These are phyloP conservation scores for Pseudogymnoascus sp. DNA, from an alignment of 2,329 filamentous ascomycete genomes.

Conservation along the genomic window DNA sequence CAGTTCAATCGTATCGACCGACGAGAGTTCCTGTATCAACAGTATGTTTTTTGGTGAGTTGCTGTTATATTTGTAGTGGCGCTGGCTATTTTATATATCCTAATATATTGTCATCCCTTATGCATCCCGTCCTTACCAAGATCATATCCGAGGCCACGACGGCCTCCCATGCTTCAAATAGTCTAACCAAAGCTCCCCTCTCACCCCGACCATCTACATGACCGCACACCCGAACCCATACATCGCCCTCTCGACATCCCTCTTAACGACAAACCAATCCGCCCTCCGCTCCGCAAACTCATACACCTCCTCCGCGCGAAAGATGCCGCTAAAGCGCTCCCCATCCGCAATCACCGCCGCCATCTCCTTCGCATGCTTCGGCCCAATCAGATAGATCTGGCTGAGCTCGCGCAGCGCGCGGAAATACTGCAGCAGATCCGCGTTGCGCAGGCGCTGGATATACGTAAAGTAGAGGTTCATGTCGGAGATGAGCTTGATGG, in stretches of 20 bases:
- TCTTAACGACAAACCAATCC: constrained; percentile 89
- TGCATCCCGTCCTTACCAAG: not conserved
- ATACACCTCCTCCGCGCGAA: constrained; percentile 92
- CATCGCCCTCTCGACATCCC: constrained; percentile 90
- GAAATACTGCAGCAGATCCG: constrained; percentile 83
- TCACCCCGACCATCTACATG: constrained; percentile 54
- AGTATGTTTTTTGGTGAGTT: not conserved
- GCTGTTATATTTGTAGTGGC: not conserved
- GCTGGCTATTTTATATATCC: not conserved
- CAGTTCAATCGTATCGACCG: not conserved
- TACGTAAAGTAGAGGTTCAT: constrained; percentile 92
- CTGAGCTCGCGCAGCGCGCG: constrained; percentile 83
- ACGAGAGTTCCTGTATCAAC: not conserved
- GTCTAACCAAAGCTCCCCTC: not conserved
- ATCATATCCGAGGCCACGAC: not conserved
- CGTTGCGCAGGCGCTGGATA: constrained; percentile 73
- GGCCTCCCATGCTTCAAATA: not conserved
- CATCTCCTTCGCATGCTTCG: constrained; percentile 84
- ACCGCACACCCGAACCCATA: constrained; percentile 84
- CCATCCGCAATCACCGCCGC: constrained; percentile 90
- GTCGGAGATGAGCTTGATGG: constrained; percentile 89
- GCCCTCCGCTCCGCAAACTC: constrained; percentile 91
- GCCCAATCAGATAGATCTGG: constrained; percentile 91
- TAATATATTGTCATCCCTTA: not conserved
- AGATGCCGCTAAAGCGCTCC: constrained; percentile 84